phyloP scores from a whole-genome alignment of 805 yeast species.

The Candida wancherniae region DNA sequence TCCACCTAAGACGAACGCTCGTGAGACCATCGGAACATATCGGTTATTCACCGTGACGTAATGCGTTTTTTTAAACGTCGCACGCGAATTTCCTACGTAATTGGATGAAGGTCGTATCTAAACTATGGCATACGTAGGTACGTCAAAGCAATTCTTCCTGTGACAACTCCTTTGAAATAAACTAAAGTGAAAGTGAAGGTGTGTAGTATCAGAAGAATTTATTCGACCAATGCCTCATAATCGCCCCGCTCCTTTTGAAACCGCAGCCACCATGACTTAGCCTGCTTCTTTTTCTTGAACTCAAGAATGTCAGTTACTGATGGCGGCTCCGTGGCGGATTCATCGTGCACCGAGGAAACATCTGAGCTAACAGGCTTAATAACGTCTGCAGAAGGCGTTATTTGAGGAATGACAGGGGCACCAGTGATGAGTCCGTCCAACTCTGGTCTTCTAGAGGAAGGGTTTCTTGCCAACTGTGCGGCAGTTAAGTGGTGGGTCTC shows the following conservation, averaged over 20 bases:
- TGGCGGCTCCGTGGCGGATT: constrained; percentile 16
- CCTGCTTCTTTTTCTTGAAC: constrained; percentile 6
- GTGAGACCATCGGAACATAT: too few relatives aligned
- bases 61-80: too few relatives aligned
- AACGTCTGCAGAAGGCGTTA: constrained; percentile 5
- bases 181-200: too few relatives aligned
- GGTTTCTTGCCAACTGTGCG: constrained; percentile 43
- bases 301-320: constrained; percentile 12
- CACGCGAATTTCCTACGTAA: too few relatives aligned
- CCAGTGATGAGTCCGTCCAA: constrained; percentile 30
- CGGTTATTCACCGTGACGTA: too few relatives aligned
- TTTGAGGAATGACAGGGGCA: constrained; percentile 17
- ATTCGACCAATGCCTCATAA: constrained; percentile 8
- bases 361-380: constrained; percentile 16
- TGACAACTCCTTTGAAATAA: too few relatives aligned
- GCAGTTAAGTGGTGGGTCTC: constrained; percentile 20
- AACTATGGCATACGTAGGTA: too few relatives aligned
- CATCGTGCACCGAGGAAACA: constrained; percentile 12
- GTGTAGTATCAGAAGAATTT: too few relatives aligned
- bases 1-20: too few relatives aligned
- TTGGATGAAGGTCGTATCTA: too few relatives aligned
- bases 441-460: constrained; percentile 27
- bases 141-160: too few relatives aligned
- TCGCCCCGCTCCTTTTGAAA: constrained; percentile 1
- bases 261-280: constrained; percentile 10